Evolutionary conservation across 192 early-diverging fungal species (phyloP), one percentile per base, ranked within the genome.

Genomic region (Dissophora globulifera): DNA sequence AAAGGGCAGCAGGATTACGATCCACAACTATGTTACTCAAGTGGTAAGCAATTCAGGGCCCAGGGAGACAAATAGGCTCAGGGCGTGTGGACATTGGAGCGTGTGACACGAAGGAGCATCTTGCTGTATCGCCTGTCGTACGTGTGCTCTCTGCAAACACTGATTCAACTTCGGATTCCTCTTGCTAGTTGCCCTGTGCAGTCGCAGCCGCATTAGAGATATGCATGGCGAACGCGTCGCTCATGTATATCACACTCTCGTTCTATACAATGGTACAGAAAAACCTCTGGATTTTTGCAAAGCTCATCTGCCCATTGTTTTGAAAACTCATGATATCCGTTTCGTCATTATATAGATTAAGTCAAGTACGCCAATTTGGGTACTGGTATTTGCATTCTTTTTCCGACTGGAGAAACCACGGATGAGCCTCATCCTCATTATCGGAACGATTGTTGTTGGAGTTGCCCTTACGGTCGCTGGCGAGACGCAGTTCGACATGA

Each of bases 131-230:
- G n/a, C n/a, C n/a, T n/a, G n/a, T n/a, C n/a, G n/a, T n/a, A n/a
- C n/a, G n/a, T n/a, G n/a, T n/a, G n/a, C n/a, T n/a, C n/a, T n/a
- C n/a, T n/a, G n/a, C n/a, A n/a, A n/a, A n/a, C n/a, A n/a, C n/a
- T n/a, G n/a, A n/a, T n/a, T n/a, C n/a, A n/a, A n/a, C n/a, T n/a
- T n/a, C n/a, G n/a, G n/a, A n/a, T n/a, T n/a, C n/a, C 29, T n/a
- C 22, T 50, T 29, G 22, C 84, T 49, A 82, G 56, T 62, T 91
- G 13, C 92, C 92, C 9, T 90, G 88, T 67, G 93, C 89, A 12
- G 61, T 92, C 16, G 86, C 92, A 7, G 91, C 94, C 22, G 92
- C 92, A 17, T 59, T 94, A 23, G 94, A 95, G 63, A 93, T 95
- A 67, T 90, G 92, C 41, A 84, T 91, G 63, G 87, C 91, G 9